A percentile compares a stretch with the other conserved stretches of the same genome.
Evolutionary conservation across 2,329 filamentous ascomycete genomes (phyloP).

Genomic region (Colletotrichum spaethianum): DNA sequence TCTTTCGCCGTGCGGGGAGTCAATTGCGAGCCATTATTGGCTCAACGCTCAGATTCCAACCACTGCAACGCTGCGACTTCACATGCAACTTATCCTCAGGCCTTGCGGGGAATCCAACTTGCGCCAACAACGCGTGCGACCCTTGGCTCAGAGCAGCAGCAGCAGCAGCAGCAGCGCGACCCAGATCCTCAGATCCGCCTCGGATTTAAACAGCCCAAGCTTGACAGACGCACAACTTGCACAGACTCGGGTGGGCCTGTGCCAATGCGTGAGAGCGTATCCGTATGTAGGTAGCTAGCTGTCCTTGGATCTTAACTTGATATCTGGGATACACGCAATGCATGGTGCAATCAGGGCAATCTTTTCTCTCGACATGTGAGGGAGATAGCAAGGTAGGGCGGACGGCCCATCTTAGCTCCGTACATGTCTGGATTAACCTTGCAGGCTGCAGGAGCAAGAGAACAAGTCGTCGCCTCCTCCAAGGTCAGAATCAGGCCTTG

Average conservation of each 20-base stretch:
- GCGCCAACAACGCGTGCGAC: constrained; percentile 13
- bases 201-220: constrained; percentile 29
- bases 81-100: constrained; percentile 26
- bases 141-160: neutral
- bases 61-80: constrained; percentile 21
- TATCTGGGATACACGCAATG: constrained; percentile 16
- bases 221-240: neutral
- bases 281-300: too few species aligned
- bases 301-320: constrained; percentile 4
- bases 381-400: neutral
- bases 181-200: neutral
- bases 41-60: constrained; percentile 14
- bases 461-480: constrained; percentile 11
- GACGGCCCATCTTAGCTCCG: constrained; percentile 8
- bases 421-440: constrained; percentile 26
- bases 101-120: constrained; percentile 25
- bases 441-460: constrained; percentile 28
- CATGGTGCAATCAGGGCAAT: constrained; percentile 11
- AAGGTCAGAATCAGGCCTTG: neutral
- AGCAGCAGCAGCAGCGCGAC: constrained; percentile 9
- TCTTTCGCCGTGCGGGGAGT: constrained; percentile 26
- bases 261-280: neutral
- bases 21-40: constrained; percentile 19
- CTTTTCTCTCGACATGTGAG: neutral
- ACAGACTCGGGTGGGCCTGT: neutral